Evolutionary conservation across 192 early-diverging fungal genomes (phyloP).

Genomic region (Gamsiella multidivaricata): DNA sequence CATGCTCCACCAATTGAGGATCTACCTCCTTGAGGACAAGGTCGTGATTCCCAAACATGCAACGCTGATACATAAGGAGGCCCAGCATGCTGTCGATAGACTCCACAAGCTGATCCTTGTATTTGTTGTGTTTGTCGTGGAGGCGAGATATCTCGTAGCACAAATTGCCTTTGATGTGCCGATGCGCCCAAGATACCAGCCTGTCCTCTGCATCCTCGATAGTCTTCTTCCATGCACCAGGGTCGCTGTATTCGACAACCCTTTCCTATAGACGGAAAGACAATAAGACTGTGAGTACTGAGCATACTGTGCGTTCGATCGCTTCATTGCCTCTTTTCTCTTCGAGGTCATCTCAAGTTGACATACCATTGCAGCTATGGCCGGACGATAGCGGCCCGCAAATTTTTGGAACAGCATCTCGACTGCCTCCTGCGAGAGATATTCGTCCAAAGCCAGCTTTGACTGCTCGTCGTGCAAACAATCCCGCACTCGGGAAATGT

Average conservation of each 20-base stretch:
- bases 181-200: constrained; percentile 14
- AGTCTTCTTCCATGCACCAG: constrained; percentile 6
- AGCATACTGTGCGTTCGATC: constrained; percentile 9
- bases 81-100: constrained; percentile 35
- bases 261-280: constrained; percentile 8
- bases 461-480: constrained; percentile 28
- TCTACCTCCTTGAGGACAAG: constrained; percentile 29
- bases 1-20: constrained; percentile 24
- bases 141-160: constrained; percentile 22
- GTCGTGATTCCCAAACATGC: constrained; percentile 34
- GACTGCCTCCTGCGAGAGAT: constrained; percentile 18
- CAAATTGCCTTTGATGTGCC: constrained; percentile 31
- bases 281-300: constrained; percentile 14
- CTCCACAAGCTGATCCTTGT: constrained; percentile 25
- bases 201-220: constrained; percentile 32
- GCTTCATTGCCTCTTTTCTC: constrained; percentile 9
- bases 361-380: constrained; percentile 11
- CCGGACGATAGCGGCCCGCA: constrained; percentile 24
- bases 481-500: constrained; percentile 22
- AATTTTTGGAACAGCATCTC: constrained; percentile 22
- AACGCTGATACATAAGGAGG: constrained; percentile 27
- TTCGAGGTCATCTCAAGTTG: constrained; percentile 2
- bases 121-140: constrained; percentile 17
- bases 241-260: constrained; percentile 8
- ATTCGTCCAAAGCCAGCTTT: constrained; percentile 21